phyloP scores from a whole-genome alignment of 2,329 filamentous ascomycete species.

The Penicillium sp. region DNA sequence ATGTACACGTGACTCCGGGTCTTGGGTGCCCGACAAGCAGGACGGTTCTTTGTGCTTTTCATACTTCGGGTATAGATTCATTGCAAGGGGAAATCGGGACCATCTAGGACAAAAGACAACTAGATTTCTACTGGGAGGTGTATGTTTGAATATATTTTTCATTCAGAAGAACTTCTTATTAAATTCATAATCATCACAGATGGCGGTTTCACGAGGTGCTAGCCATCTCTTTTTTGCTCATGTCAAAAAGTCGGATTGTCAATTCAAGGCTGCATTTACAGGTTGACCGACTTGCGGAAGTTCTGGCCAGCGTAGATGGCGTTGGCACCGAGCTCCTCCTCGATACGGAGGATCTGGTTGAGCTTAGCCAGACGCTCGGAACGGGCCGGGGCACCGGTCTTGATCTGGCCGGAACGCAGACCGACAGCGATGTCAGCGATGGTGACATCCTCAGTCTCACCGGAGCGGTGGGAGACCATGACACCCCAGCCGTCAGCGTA shows the following conservation, averaged over 20 bases:
- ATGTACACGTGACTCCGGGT: constrained; percentile 22
- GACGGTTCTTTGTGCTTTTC: no score
- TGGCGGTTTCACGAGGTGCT: constrained; percentile 10
- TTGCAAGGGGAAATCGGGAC: no score
- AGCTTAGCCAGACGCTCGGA: constrained; percentile 99
- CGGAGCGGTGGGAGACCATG: constrained; percentile 99
- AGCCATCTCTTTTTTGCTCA: constrained; percentile 18
- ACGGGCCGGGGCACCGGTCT: constrained; percentile 93
- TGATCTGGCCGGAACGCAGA: constrained; percentile 96
- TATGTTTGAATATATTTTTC: constrained; percentile 15
- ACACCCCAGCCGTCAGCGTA: constrained; percentile 95
- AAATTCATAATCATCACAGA: constrained; percentile 30
- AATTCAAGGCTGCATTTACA: constrained; percentile 56
- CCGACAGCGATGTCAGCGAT: constrained; percentile 97
- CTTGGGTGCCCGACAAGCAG: constrained; percentile 21
- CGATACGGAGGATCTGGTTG: constrained; percentile 99
- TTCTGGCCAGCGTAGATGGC: constrained; percentile 88
- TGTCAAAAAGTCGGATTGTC: background rate
- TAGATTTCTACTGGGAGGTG: background rate
- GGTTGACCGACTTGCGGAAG: constrained; percentile 86
- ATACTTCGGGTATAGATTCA: no score
- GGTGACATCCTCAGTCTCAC: constrained; percentile 99
- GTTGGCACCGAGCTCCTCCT: constrained; percentile 94
- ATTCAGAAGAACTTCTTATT: constrained; percentile 26
- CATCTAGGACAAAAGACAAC: background rate